Base-by-base conservation (phyloP, 176 grass and related monocot species). In the Triticum turgidum region DNA sequence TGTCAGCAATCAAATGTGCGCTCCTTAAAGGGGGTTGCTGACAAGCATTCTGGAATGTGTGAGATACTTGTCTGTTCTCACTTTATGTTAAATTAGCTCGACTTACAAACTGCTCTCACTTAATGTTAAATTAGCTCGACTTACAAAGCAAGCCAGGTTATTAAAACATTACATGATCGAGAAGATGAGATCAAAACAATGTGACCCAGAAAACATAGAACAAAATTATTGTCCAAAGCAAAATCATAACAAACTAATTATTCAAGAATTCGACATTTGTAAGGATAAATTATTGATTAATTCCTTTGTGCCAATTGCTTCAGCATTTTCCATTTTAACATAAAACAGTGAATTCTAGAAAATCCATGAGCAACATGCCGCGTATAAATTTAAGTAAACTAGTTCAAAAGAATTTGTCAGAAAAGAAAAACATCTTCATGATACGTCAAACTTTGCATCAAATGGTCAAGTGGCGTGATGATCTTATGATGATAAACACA, bases 361-460 rank as follows among this genome's bases (percentile, higher is more conserved):
- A 34, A 83, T 73, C 61, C 21, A 73, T 29, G 47, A 51, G 42
- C 24, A 72, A 62, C 35, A 75, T 58, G 45, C 47, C 68, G 15
- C 83, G 74, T 86, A 77, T 20, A 76, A 38, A 68, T 79, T 86
- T 62, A 75, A 30, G 69, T 34, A 87, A 90, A 83, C 34, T 6
- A 56, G 22, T 56, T 30, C 65, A 66, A 67, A 79, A 61, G 5
- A 18, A 83, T 38, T 34, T 29, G 10, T 30, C 33, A 59, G 6
- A 4, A 81, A 77, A 82, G 4, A 82, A 81, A 79, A 79, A 79
- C 7, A 47, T 47, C 44, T 47, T 13, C 44, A 47, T 47, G 44
- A 13, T 21, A 63, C 25, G 56, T 35, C 42, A 88, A 75, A 77
- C 61, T 88, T 49, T 76, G 37, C 39, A 77, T 52, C 70, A 78